These are phyloP conservation scores for Fusarium sublunatum DNA, from an alignment of 2,329 filamentous ascomycete species.

Conservation along the genomic window DNA sequence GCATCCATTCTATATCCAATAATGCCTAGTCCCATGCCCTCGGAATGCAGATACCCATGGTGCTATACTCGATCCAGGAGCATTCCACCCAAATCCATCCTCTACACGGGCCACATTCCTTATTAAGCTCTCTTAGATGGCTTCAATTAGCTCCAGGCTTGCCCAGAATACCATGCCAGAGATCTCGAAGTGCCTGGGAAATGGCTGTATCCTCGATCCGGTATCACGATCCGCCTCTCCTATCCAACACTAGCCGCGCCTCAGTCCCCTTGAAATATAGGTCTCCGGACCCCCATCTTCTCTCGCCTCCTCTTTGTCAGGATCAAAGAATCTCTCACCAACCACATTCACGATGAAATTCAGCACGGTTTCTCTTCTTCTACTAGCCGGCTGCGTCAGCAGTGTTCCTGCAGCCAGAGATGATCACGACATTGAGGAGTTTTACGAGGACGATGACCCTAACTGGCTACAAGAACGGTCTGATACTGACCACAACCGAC, in stretches of 20 bases:
- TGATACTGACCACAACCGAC: constrained; percentile 9
- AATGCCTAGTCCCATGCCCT: constrained; percentile 14
- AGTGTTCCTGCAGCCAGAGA: constrained; percentile 20
- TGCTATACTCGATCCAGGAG: constrained; percentile 26
- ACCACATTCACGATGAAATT: constrained; percentile 31
- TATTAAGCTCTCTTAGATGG: constrained; percentile 22
- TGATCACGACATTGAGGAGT: constrained; percentile 21
- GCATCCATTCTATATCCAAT: constrained; percentile 10
- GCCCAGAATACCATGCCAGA: constrained; percentile 26
- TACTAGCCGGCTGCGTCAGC: constrained; percentile 31
- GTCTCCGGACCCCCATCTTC: constrained; percentile 5
- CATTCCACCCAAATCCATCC: constrained; percentile 32
- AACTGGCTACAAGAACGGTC: background rate
- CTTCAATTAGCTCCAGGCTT: constrained; percentile 32
- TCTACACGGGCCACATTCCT: constrained; percentile 34
- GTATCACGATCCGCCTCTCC: constrained; percentile 4
- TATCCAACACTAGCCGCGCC: background rate
- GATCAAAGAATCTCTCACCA: constrained; percentile 1
- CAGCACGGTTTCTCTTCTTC: constrained; percentile 36
- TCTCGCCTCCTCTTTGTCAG: background rate
- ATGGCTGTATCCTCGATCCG: constrained; percentile 26
- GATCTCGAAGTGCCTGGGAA: constrained; percentile 28
- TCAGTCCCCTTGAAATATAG: constrained; percentile 37
- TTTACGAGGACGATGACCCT: background rate
- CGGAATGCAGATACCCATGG: constrained; percentile 31